These are phyloP conservation scores for Steccherinum ochraceum DNA, from an alignment of 768 basidiomycete species.

Conservation along the genomic window DNA sequence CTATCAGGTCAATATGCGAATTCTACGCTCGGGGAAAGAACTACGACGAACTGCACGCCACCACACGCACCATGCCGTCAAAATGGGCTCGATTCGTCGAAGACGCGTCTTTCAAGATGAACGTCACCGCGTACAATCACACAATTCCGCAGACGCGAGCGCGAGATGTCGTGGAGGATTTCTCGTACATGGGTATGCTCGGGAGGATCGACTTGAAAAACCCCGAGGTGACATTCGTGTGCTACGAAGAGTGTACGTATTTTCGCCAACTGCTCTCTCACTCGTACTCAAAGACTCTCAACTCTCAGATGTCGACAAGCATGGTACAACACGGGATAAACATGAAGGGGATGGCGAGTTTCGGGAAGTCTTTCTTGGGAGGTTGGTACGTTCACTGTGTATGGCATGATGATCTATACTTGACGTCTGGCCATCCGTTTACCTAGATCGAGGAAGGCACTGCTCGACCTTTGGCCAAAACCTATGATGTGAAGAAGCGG, in stretches of 20 bases:
- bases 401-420: background rate
- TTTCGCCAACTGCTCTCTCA: no score
- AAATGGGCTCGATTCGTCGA: slow-evolving; percentile 56
- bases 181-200: slow-evolving; percentile 77
- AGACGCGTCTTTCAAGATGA: slow-evolving; percentile 76
- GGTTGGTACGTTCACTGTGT: slow-evolving; percentile 59
- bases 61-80: slow-evolving; percentile 34
- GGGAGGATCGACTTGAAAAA: slow-evolving; percentile 79
- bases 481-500: slow-evolving; percentile 86
- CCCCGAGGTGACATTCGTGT: slow-evolving; percentile 66
- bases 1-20: slow-evolving; percentile 66
- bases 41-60: slow-evolving; percentile 66
- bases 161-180: slow-evolving; percentile 64
- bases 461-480: slow-evolving; percentile 60
- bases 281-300: slow-evolving; percentile 5
- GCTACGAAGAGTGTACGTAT: slow-evolving; percentile 82
- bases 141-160: slow-evolving; percentile 65
- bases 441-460: slow-evolving; percentile 53
- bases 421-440: background rate
- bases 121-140: slow-evolving; percentile 69
- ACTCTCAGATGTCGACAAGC: slow-evolving; percentile 49
- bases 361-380: slow-evolving; percentile 72
- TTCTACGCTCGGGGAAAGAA: slow-evolving; percentile 65
- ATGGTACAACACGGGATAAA: slow-evolving; percentile 37
- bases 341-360: slow-evolving; percentile 65